Conservation (phyloP, 2,329 filamentous ascomycete genomes). For the Huntiella decipiens region DNA sequence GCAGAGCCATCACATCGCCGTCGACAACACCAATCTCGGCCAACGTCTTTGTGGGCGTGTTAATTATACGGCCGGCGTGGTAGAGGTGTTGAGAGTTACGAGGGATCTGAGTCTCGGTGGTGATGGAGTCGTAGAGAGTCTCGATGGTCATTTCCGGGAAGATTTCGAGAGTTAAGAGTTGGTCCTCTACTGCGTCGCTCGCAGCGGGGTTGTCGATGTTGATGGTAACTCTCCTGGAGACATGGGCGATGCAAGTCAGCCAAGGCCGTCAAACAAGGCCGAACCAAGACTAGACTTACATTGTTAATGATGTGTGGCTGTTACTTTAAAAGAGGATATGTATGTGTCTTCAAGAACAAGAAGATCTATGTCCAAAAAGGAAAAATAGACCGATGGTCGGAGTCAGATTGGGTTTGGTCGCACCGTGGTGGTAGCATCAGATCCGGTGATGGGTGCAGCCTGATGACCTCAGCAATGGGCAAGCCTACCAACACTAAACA, state of each 20-base stretch:
- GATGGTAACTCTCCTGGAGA: slow-evolving; percentile 63
- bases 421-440: too few species aligned
- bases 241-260: neutral
- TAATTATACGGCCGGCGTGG: slow-evolving; percentile 69
- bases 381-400: too few species aligned
- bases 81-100: slow-evolving; percentile 64
- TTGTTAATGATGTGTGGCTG: too few species aligned
- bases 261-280: too few species aligned
- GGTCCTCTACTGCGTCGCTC: slow-evolving; percentile 36
- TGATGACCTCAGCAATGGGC: too few species aligned
- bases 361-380: too few species aligned
- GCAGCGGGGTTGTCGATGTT: slow-evolving; percentile 60
- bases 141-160: slow-evolving; percentile 65
- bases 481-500: too few species aligned
- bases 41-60: slow-evolving; percentile 61
- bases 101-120: slow-evolving; percentile 62
- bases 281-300: too few species aligned
- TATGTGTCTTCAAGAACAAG: too few species aligned
- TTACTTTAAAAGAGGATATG: too few species aligned
- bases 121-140: slow-evolving; percentile 72
- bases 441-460: too few species aligned
- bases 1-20: slow-evolving; percentile 81
- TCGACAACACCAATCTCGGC: slow-evolving; percentile 64
- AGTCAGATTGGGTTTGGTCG: too few species aligned
- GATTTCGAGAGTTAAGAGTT: slow-evolving; percentile 66